Evolutionary conservation across 306 rosid species (phyloP), one percentile per base, ranked within the genome.

Genomic region (Cucurbita pepo): DNA sequence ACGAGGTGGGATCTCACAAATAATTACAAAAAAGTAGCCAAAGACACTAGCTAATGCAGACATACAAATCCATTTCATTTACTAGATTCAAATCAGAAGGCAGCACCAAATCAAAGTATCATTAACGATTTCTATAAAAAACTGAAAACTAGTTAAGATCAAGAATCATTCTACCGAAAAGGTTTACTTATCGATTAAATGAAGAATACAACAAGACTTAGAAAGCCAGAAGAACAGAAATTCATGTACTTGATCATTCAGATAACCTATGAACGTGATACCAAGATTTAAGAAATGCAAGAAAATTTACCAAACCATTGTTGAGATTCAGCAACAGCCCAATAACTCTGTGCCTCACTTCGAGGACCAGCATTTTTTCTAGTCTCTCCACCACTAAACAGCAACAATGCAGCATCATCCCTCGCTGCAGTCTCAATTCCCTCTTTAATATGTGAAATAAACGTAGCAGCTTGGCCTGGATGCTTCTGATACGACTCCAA

Each of bases 371-470:
- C 99, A 18, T 81, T 88, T 78, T 82, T 87, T 66, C 95, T 75
- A 36, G 98, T 94, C 86, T 90, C 98, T n/a, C 97, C 97, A 8
- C 98, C 98, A 56, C 98, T 94, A 75, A 94, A 94, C 69, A 94
- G 76, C 48, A 94, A 89, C 84, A 94, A 66, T 79, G 91, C 88
- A 41, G 43, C 51, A 45, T 85, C 81, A 66, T 94, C 98, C 76
- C 58, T 76, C 5, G 90, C 91, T 0, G 84, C 79, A 48, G 84
- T 75, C 25, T 85, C 86, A 80, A 87, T 19, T 25, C 97, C 97
- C 69, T 83, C 85, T 47, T 81, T 65, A 71, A 90, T 86, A 74
- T 94, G 97, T 3, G 86, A 83, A 72, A 94, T 41, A 51, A 94
- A 94, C 12, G 98, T 90, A 10, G 88, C 51, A 65, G 98, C 98